phyloP scores from a whole-genome alignment of 2,329 filamentous ascomycete species.

The Fusarium piperis region DNA sequence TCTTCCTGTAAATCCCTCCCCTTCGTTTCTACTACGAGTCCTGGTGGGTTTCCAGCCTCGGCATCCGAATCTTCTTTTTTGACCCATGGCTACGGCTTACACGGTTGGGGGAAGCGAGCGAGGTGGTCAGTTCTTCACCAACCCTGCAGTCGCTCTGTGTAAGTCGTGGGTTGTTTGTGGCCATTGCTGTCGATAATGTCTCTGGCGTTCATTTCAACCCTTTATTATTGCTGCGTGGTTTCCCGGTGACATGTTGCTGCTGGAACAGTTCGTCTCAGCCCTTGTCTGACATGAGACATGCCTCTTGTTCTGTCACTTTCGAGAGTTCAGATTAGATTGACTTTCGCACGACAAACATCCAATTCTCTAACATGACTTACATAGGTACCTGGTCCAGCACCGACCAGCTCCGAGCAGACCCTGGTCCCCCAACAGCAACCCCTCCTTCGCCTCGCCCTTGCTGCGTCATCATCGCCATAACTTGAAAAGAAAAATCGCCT shows the following conservation, averaged over 20 bases:
- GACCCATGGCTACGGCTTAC: neutral
- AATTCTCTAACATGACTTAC: conserved; percentile 22
- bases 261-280: neutral
- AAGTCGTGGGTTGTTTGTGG: conserved; percentile 4
- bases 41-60: conserved; percentile 14
- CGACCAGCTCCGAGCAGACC: neutral
- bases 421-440: neutral
- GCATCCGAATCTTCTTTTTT: conserved; percentile 20
- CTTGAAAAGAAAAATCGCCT: neutral
- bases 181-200: neutral
- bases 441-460: neutral
- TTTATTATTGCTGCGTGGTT: neutral
- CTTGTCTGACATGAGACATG: neutral
- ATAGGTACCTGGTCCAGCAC: conserved; percentile 2
- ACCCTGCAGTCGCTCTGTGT: conserved; percentile 22
- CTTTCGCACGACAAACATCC: neutral
- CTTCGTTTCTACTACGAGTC: neutral
- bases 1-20: conserved; percentile 4
- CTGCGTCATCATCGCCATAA: conserved; percentile 21
- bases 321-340: neutral
- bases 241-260: neutral
- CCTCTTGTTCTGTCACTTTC: neutral
- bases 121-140: conserved; percentile 2
- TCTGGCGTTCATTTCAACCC: neutral
- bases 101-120: neutral